Base-by-base conservation (phyloP, 345 rosid genomes). In the Limnanthes douglasii region DNA sequence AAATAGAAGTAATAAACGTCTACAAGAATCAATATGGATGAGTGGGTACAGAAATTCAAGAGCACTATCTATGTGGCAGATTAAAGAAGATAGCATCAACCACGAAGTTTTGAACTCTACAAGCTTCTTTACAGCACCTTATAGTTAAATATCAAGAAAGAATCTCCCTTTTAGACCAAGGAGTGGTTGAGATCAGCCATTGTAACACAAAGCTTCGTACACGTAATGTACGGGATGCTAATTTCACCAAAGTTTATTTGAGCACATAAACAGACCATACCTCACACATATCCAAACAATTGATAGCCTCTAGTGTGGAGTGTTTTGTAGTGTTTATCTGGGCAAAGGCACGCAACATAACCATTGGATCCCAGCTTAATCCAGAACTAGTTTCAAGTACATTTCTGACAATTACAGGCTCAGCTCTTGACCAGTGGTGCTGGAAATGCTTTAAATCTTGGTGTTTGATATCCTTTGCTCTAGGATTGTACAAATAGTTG, bases 341-440 rank as follows among this genome's bases (percentile, higher is more conserved):
- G 20, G 81, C 66, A 41, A 66, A 64, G 25, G 76, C 86, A 26
- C 93, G 83, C 68, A 64, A 67, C 85, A 78, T 75, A 32, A 86
- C 92, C 69, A 62, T 45, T 19, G 94, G 96, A 28, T 75, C 84
- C 96, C 86, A 86, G 45, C 92, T 86, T 46, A 86, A 53, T 15
- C 94, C 82, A 49, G 63, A 43, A 11, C 68, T 47, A 50, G 48
- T 59, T 35, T 68, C 72, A 50, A 75, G 72, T 20, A 64, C 80
- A 60, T 69, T 45, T 28, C 65, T 59, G 34, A 75, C 78, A 26
- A 81, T 30, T 19, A 78, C 69, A 40, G 85, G 96, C 62, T 81
- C 78, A 11, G 76, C 96, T 46, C 54, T 78, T 34, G 40, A 41
- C 96, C 92, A 86, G 21, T 86, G 94, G 38, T 24, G 52, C 54